Evolutionary conservation across 148 eudicot genomes (phyloP), one percentile per base, ranked within the genome.

Genomic region (Fagopyrum homotropicum): DNA sequence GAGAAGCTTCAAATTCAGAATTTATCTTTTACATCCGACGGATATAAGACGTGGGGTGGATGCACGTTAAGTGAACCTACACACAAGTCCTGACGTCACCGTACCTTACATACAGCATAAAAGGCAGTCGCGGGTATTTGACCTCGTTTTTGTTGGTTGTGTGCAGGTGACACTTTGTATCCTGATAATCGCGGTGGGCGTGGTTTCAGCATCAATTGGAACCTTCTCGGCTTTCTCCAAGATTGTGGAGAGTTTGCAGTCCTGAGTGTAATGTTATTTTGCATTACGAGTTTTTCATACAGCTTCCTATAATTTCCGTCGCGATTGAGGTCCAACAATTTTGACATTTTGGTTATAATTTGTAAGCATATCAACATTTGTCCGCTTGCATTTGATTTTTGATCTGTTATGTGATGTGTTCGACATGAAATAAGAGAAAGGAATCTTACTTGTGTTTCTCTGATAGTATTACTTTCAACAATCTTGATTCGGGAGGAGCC

Each of bases 191-290:
- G 2, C 40, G 1, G 55, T 72, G 35, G 74, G 74, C 7, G 54
- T 72, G 40, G 30, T 72, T 17, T 72, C 74, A 17, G 45, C 74
- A 45, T 54, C 55, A 49, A 72, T 72, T 40, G 74, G 74, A 46
- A 72, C 74, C 17, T 72, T 45, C 40, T 72, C 74, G 5, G 14
- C 74, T 19, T 4, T 72, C 11, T 45, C 74, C 4, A 72, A 72
- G 45, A 72, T 72, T 22, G 26, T 72, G 6, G 54, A 72, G 14
- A 30, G 30, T 46, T 72, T 66, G 71, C 40, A 29, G 46, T 35
- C 71, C 9, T 66, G 47, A 66, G 11, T 30, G 4, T 17, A 57
- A 19, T 6, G 30, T 57, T 19, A n/a, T 7, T 57, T 19, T 19
- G 29, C 6, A 57, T 3, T 57, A 57, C 4, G 19, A 16, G 15